Percentiles rank a stretch among this genome's conserved stretches.
Evolutionary conservation across 768 basidiomycete genomes (phyloP).

Genomic region (Hygrophorus russula): DNA sequence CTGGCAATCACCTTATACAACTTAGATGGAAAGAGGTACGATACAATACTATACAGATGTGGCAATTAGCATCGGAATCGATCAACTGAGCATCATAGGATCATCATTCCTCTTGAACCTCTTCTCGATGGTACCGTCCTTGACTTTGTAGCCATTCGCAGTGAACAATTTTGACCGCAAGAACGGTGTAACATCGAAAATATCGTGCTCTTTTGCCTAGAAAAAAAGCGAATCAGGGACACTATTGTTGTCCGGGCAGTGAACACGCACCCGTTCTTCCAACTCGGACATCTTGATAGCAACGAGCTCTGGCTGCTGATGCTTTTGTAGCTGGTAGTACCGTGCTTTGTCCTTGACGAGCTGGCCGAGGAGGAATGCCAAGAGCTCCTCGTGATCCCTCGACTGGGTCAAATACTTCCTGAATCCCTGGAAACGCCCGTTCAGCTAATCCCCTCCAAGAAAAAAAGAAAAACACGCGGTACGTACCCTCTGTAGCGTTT

Average conservation of each 20-base stretch:
- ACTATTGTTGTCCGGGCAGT: not conserved
- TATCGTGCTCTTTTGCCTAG: conserved; percentile 94
- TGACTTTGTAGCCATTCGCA: conserved; percentile 80
- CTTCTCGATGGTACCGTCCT: conserved; percentile 62
- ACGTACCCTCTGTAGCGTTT: conserved; percentile 86
- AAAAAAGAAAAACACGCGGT: not conserved
- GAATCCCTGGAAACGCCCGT: conserved; percentile 54
- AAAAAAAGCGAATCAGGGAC: conserved; percentile 4
- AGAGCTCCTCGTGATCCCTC: conserved; percentile 90
- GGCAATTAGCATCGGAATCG: no score
- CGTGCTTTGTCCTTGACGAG: conserved; percentile 89
- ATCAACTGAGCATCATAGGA: no score
- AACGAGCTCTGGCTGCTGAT: conserved; percentile 69
- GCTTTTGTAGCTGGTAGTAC: conserved; percentile 65
- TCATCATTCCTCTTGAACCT: conserved; percentile 38
- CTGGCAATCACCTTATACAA: no score
- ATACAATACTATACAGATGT: no score
- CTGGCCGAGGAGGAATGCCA: conserved; percentile 89
- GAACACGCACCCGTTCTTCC: conserved; percentile 64
- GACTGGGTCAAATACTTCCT: conserved; percentile 95
- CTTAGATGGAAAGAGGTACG: no score
- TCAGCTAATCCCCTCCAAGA: not conserved
- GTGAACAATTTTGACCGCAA: conserved; percentile 73
- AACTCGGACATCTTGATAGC: conserved; percentile 71
- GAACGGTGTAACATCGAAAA: conserved; percentile 84